A percentile compares a stretch with the other conserved stretches of the same genome.
Evolutionary conservation across 805 yeast species (phyloP).

Genomic region (Grigorovia humatica): DNA sequence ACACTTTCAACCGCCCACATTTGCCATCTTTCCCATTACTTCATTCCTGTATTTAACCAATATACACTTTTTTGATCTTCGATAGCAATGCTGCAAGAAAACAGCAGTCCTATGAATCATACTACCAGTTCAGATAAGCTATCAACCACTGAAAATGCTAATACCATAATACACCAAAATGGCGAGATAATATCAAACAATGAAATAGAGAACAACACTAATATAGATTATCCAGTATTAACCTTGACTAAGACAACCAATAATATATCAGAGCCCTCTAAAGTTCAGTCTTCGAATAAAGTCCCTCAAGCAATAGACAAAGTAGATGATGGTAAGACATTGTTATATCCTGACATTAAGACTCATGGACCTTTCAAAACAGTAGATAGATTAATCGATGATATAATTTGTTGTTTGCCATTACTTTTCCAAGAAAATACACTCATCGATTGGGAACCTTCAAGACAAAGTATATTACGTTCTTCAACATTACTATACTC

Average conservation of each 20-base stretch:
- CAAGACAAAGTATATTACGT: slow-evolving; percentile 22
- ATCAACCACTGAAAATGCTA: no score
- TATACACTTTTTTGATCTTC: background rate
- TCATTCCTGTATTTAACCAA: background rate
- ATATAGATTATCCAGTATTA: background rate
- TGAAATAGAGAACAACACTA: background rate
- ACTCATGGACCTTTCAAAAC: slow-evolving; percentile 41
- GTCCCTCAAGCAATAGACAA: background rate
- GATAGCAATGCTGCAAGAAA: background rate
- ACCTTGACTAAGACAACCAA: background rate
- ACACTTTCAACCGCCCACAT: no score
- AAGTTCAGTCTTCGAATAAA: background rate
- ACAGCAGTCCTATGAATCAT: background rate
- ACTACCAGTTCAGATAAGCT: background rate
- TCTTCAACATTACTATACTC: slow-evolving; percentile 26
- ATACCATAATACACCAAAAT: no score
- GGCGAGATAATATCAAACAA: background rate
- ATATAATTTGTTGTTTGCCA: slow-evolving; percentile 38
- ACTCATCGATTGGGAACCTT: slow-evolving; percentile 4
- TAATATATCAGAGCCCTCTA: background rate
- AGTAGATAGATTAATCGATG: slow-evolving; percentile 57
- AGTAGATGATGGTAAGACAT: slow-evolving; percentile 20
- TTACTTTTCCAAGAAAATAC: slow-evolving; percentile 7
- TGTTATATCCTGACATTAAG: slow-evolving; percentile 17
- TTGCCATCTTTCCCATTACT: no score